Conservation (phyloP, 805 yeast genomes). For the Yarrowia sp. region DNA sequence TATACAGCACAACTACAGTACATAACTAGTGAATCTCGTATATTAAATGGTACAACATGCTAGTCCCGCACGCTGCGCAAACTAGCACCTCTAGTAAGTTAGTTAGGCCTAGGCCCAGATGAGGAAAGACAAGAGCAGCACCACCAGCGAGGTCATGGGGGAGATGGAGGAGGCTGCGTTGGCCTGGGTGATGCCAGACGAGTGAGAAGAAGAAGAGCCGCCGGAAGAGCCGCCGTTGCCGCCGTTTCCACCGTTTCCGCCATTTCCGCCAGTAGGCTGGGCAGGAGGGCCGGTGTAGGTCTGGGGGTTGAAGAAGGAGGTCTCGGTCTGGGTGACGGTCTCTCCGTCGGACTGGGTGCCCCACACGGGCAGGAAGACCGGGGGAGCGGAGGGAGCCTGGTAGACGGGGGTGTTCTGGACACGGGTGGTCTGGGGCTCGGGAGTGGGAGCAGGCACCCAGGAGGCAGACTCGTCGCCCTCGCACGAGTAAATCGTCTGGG, state of each 20-base stretch:
- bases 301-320: constrained; percentile 33
- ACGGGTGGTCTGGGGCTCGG: constrained; percentile 9
- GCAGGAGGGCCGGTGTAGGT: constrained; percentile 31
- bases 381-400: constrained; percentile 37
- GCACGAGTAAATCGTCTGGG: constrained; percentile 31
- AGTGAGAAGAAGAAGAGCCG: constrained; percentile 1
- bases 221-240: not conserved
- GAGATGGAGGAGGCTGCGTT: constrained; percentile 8
- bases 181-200: constrained; percentile 26
- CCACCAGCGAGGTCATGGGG: constrained; percentile 24
- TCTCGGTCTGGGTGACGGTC: constrained; percentile 23
- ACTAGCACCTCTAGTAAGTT: constrained; percentile 25
- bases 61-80: constrained; percentile 24
- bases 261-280: constrained; percentile 8
- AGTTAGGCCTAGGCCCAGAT: constrained; percentile 31
- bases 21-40: constrained; percentile 1
- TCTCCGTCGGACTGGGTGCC: constrained; percentile 36
- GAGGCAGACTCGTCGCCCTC: constrained; percentile 17
- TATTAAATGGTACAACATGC: constrained; percentile 35
- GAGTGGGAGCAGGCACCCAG: constrained; percentile 16
- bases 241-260: not conserved
- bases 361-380: constrained; percentile 35
- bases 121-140: constrained; percentile 32
- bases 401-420: constrained; percentile 24
- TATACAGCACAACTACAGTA: not conserved